Evolutionary conservation across 1,139 yeast species (phyloP).

Genomic region (Zygotorulaspora mrakii): DNA sequence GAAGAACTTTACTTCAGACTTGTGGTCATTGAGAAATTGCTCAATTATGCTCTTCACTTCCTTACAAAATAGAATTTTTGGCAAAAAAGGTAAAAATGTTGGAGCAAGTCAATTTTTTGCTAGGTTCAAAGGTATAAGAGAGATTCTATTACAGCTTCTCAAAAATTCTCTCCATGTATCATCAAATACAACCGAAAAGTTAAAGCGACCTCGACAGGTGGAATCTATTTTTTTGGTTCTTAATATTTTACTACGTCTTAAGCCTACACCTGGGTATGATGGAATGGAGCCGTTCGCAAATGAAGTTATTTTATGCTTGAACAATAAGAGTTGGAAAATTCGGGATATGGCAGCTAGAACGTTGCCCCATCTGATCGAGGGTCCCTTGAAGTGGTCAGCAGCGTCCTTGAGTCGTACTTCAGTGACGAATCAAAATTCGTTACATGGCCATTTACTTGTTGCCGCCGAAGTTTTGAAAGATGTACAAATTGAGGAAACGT

Average conservation of each 20-base stretch:
- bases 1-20: slow-evolving; percentile 54
- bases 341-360: slow-evolving; percentile 83
- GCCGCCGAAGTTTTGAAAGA: slow-evolving; percentile 31
- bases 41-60: slow-evolving; percentile 91
- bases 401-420: slow-evolving; percentile 15
- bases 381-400: slow-evolving; percentile 31
- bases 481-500: background rate
- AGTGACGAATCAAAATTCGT: slow-evolving; percentile 40
- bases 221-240: slow-evolving; percentile 73
- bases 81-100: slow-evolving; percentile 47
- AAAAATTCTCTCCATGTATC: slow-evolving; percentile 37
- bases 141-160: slow-evolving; percentile 47
- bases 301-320: slow-evolving; percentile 46
- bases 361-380: slow-evolving; percentile 48
- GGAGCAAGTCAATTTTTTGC: slow-evolving; percentile 68
- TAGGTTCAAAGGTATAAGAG: slow-evolving; percentile 52
- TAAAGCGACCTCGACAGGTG: slow-evolving; percentile 23
- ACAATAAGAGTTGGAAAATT: slow-evolving; percentile 66
- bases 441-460: slow-evolving; percentile 59
- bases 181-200: slow-evolving; percentile 9
- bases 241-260: slow-evolving; percentile 64
- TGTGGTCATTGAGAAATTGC: slow-evolving; percentile 89
- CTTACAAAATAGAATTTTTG: slow-evolving; percentile 73
- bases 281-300: slow-evolving; percentile 51
- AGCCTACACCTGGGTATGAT: slow-evolving; percentile 52